Conservation (phyloP, 306 rosid genomes). For the Rosa chinensis region DNA sequence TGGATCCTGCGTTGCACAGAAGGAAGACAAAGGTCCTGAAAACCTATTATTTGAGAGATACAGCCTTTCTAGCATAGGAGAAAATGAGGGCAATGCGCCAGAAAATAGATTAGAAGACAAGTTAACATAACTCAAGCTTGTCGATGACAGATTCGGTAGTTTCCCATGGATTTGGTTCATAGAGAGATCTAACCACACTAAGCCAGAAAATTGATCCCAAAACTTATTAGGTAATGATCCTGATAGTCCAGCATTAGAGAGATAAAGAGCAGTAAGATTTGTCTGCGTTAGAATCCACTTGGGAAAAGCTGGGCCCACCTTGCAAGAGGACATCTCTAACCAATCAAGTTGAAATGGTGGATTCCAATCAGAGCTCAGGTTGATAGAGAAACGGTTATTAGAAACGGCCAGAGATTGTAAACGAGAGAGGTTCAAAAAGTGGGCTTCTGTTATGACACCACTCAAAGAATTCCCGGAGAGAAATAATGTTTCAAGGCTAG, state of each 20-base stretch:
- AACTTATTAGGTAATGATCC: neutral
- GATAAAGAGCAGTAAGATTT: neutral
- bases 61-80: no score
- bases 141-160: neutral
- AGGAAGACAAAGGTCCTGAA: neutral
- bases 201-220: neutral
- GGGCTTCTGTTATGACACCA: conserved; percentile 22
- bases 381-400: conserved; percentile 23
- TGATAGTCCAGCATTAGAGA: neutral
- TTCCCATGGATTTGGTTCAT: neutral
- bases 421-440: conserved; percentile 15
- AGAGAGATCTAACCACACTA: fast-evolving
- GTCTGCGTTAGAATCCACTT: neutral
- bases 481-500: fast-evolving
- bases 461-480: conserved; percentile 21
- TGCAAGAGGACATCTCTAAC: neutral
- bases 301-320: conserved; percentile 22
- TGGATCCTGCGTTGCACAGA: neutral
- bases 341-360: neutral
- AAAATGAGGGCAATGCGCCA: neutral
- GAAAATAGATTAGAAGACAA: conserved; percentile 6
- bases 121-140: neutral
- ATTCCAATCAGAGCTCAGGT: conserved; percentile 30
- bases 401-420: neutral
- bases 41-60: conserved; percentile 5